Evolutionary conservation across 2,329 filamentous ascomycete species (phyloP).

Genomic region (Raffaelea albimanens): DNA sequence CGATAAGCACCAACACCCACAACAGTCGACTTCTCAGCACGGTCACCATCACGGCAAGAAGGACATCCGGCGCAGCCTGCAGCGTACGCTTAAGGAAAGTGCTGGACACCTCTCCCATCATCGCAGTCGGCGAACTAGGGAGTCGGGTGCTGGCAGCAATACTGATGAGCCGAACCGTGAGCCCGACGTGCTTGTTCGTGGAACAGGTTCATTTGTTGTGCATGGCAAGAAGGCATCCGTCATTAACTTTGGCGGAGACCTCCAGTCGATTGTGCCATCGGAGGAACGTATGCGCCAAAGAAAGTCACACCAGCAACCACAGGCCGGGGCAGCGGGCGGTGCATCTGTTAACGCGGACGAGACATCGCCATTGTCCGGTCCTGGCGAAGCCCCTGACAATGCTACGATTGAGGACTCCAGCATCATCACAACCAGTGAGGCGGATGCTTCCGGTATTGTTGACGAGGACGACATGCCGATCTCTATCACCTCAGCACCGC

Average conservation of each 20-base stretch:
- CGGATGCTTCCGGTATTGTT: not conserved
- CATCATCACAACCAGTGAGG: not conserved
- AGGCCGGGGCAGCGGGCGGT: constrained; percentile 21
- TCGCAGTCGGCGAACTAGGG: constrained; percentile 67
- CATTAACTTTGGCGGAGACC: constrained; percentile 89
- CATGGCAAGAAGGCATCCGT: constrained; percentile 98
- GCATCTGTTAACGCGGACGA: constrained; percentile 27
- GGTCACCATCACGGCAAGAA: constrained; percentile 38
- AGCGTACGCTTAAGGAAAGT: constrained; percentile 80
- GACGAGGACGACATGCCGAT: not conserved
- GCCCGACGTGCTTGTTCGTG: constrained; percentile 61
- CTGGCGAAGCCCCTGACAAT: not conserved
- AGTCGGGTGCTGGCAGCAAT: constrained; percentile 23
- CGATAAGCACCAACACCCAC: constrained; percentile 37
- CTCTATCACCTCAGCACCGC: not conserved
- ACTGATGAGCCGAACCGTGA: constrained; percentile 27
- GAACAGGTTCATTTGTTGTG: constrained; percentile 83
- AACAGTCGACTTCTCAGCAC: constrained; percentile 58
- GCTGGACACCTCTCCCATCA: constrained; percentile 57
- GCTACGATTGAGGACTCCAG: not conserved
- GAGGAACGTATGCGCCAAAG: constrained; percentile 63
- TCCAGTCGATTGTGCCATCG: constrained; percentile 60
- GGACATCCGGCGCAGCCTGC: constrained; percentile 75
- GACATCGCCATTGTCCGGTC: constrained; percentile 5
- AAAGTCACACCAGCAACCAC: constrained; percentile 34